phyloP scores from a whole-genome alignment of 2,329 filamentous ascomycete species.

The Ceratocystis lukuohia region DNA sequence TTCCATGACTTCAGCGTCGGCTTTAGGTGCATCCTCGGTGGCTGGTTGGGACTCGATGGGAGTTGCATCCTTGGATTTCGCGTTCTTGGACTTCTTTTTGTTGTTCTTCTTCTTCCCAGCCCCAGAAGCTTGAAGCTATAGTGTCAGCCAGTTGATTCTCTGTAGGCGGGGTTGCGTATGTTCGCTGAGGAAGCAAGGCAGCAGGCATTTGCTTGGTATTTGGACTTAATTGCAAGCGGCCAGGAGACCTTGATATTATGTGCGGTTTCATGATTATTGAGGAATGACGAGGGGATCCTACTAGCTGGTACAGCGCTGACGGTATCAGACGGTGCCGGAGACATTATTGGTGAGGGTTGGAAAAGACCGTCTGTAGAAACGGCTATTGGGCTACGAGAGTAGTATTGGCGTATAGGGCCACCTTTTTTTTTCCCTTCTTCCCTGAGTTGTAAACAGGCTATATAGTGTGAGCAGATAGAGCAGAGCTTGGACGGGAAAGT shows the following conservation, averaged over 20 bases:
- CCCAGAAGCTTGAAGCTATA: constrained; percentile 17
- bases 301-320: constrained; percentile 13
- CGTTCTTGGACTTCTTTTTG: constrained; percentile 46
- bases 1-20: constrained; percentile 25
- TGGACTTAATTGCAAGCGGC: neutral
- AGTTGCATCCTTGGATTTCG: constrained; percentile 33
- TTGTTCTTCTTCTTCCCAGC: constrained; percentile 44
- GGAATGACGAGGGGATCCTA: neutral
- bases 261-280: neutral
- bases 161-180: neutral
- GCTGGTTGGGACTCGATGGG: neutral
- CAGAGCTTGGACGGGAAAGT: neutral
- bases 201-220: neutral
- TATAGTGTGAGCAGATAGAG: neutral
- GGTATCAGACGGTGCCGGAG: constrained; percentile 13
- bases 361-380: constrained; percentile 2
- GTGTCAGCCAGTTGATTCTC: constrained; percentile 21
- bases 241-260: neutral
- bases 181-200: neutral
- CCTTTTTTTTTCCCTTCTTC: neutral
- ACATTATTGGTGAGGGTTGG: constrained; percentile 10
- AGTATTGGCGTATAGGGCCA: neutral
- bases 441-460: neutral
- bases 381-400: neutral
- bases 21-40: neutral